Percentiles rank a stretch among this genome's conserved stretches.
Evolutionary conservation across 345 rosid genomes (phyloP).

Genomic region (Streptanthus diversifolius): DNA sequence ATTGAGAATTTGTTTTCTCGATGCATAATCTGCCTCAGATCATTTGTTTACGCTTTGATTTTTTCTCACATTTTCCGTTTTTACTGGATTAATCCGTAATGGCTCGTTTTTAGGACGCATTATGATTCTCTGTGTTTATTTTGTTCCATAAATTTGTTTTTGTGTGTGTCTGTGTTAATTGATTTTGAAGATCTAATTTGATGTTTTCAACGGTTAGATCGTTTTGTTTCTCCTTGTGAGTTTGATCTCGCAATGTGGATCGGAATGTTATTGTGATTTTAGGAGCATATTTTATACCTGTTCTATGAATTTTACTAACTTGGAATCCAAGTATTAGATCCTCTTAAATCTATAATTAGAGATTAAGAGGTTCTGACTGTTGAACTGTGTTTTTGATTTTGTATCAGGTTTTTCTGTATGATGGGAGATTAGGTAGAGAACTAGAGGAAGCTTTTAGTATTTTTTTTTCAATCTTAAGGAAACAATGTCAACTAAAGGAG

Average conservation of each 20-base stretch:
- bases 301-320: conserved; percentile 1
- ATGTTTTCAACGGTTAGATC: neutral
- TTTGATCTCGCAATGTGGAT: conserved; percentile 18
- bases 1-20: neutral
- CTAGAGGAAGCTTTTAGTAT: conserved; percentile 13
- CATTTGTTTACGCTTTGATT: conserved; percentile 3
- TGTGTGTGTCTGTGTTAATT: neutral
- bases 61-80: neutral
- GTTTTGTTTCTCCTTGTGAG: neutral
- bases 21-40: neutral
- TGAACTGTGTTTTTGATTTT: neutral
- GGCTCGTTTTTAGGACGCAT: neutral
- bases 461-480: neutral
- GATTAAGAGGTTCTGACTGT: neutral
- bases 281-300: neutral
- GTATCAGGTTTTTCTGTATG: conserved; percentile 17
- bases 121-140: neutral
- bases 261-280: neutral
- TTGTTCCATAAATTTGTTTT: neutral
- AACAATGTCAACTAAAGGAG: conserved; percentile 56
- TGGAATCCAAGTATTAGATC: conserved; percentile 27
- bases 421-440: conserved; percentile 32
- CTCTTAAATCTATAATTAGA: neutral
- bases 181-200: conserved; percentile 35
- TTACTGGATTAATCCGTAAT: neutral